Percentiles rank a stretch among this genome's conserved stretches.
phyloP scores from a whole-genome alignment of 2,329 filamentous ascomycete genomes.

The Hypoxylon sp. region DNA sequence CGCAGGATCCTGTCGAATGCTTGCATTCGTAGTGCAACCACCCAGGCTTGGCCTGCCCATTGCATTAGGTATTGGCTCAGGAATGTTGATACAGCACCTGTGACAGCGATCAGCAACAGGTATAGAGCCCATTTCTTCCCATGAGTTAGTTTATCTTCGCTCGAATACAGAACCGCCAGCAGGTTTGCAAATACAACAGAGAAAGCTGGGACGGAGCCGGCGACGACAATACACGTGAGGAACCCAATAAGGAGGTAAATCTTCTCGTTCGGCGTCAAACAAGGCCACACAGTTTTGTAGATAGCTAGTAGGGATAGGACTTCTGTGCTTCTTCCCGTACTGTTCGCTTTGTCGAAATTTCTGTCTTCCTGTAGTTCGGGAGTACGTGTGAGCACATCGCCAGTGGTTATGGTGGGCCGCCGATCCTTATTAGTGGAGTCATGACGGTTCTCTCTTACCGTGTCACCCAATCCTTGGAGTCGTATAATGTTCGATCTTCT shows the following conservation, averaged over 20 bases:
- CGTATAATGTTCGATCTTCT: conserved; percentile 42
- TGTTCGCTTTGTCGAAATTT: conserved; percentile 6
- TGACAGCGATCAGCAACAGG: conserved; percentile 76
- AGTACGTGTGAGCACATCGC: neutral
- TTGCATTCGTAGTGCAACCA: conserved; percentile 77
- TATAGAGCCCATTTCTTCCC: conserved; percentile 77
- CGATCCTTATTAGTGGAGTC: conserved; percentile 18
- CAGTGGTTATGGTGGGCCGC: neutral
- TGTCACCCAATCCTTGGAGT: conserved; percentile 45
- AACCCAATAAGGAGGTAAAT: conserved; percentile 72
- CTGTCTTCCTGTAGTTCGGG: neutral
- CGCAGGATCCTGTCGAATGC: conserved; percentile 78
- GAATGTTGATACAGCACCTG: conserved; percentile 77
- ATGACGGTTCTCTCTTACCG: conserved; percentile 37
- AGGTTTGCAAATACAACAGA: conserved; percentile 82
- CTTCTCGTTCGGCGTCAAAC: conserved; percentile 66
- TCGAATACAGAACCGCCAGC: conserved; percentile 76
- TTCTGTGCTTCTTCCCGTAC: neutral
- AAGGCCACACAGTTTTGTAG: conserved; percentile 79
- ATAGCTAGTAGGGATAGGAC: conserved; percentile 66
- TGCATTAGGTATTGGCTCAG: conserved; percentile 80
- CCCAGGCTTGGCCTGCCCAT: conserved; percentile 80
- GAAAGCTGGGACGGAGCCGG: conserved; percentile 79
- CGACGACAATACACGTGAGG: conserved; percentile 73
- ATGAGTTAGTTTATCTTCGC: conserved; percentile 61